phyloP scores from a whole-genome alignment of 2,329 filamentous ascomycete species.

The Ascochyta viciae-villosae region DNA sequence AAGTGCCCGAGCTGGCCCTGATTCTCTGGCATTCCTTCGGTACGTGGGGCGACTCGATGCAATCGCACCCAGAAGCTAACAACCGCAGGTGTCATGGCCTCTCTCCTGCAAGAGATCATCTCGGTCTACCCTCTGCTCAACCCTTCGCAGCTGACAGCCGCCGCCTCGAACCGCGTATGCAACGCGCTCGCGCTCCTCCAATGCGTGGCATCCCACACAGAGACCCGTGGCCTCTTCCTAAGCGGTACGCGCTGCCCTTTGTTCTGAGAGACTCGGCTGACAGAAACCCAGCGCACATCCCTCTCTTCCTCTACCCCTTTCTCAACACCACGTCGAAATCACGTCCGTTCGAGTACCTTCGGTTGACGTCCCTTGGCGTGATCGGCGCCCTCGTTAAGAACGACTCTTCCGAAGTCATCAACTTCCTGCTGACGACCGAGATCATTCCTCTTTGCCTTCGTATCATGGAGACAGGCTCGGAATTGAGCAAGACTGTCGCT shows the following conservation, averaged over 20 bases:
- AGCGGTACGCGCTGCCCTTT: conserved; percentile 67
- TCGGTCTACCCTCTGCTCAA: conserved; percentile 97
- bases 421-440: conserved; percentile 96
- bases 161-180: conserved; percentile 96
- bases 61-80: conserved; percentile 19
- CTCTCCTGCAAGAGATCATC: conserved; percentile 96
- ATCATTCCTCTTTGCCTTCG: conserved; percentile 97
- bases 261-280: conserved; percentile 20
- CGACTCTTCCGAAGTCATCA: conserved; percentile 97
- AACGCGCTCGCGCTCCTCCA: conserved; percentile 95
- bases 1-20: conserved; percentile 93
- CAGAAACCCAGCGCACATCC: conserved; percentile 78
- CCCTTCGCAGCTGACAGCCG: conserved; percentile 93
- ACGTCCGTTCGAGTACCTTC: conserved; percentile 94
- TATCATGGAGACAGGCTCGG: conserved; percentile 99
- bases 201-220: conserved; percentile 96
- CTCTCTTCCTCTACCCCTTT: conserved; percentile 96
- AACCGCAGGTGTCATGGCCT: conserved; percentile 89
- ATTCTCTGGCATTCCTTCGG: conserved; percentile 99
- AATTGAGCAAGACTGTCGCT: conserved; percentile 97
- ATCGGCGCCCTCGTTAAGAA: conserved; percentile 99
- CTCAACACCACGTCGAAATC: conserved; percentile 99
- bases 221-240: conserved; percentile 91
- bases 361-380: conserved; percentile 92
- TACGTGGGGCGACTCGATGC: conserved; percentile 69